A percentile compares a stretch with the other conserved stretches of the same genome.
Evolutionary conservation across 352 stramenopile genomes (phyloP).

Genomic region (Pythium oligandrum): DNA sequence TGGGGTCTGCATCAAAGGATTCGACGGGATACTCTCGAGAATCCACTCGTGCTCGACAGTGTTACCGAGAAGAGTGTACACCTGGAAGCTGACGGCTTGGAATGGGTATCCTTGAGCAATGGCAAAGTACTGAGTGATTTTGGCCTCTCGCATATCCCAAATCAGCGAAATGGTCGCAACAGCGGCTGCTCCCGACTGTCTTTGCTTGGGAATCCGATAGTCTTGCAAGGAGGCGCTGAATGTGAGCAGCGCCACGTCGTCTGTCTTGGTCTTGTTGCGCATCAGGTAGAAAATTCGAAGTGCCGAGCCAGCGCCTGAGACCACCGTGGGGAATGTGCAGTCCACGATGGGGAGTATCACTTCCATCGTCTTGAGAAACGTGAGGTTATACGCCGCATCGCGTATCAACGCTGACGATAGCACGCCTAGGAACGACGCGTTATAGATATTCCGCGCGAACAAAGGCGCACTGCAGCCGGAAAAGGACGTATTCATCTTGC

Average conservation of each 20-base stretch:
- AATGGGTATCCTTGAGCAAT: slow-evolving; percentile 25
- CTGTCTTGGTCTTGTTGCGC: slow-evolving; percentile 11
- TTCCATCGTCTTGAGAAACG: slow-evolving; percentile 24
- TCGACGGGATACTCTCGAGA: slow-evolving; percentile 9
- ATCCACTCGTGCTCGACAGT: slow-evolving; percentile 4
- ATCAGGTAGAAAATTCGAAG: slow-evolving; percentile 38
- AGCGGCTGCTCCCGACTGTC: slow-evolving; percentile 4
- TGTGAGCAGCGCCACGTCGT: slow-evolving; percentile 12
- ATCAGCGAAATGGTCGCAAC: slow-evolving; percentile 6
- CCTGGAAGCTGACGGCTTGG: slow-evolving; percentile 4
- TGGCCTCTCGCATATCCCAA: slow-evolving; percentile 9
- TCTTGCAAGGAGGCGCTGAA: slow-evolving; percentile 18
- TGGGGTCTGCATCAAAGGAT: not conserved
- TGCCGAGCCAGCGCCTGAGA: slow-evolving; percentile 19
- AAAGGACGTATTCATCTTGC: slow-evolving; percentile 12
- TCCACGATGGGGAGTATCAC: slow-evolving; percentile 38
- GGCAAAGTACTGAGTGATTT: slow-evolving; percentile 10
- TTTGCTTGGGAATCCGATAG: slow-evolving; percentile 14
- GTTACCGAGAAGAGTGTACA: slow-evolving; percentile 3
- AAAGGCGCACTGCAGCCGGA: slow-evolving; percentile 3
- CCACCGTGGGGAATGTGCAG: slow-evolving; percentile 26
- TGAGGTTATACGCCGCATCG: slow-evolving; percentile 26
- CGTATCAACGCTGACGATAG: slow-evolving; percentile 15
- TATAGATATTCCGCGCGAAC: slow-evolving; percentile 23
- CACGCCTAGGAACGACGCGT: slow-evolving; percentile 7